A percentile compares a stretch with the other conserved stretches of the same genome.
Evolutionary conservation across 371 early-diverging fungal genomes (phyloP).

Genomic region (Mucor sp.): DNA sequence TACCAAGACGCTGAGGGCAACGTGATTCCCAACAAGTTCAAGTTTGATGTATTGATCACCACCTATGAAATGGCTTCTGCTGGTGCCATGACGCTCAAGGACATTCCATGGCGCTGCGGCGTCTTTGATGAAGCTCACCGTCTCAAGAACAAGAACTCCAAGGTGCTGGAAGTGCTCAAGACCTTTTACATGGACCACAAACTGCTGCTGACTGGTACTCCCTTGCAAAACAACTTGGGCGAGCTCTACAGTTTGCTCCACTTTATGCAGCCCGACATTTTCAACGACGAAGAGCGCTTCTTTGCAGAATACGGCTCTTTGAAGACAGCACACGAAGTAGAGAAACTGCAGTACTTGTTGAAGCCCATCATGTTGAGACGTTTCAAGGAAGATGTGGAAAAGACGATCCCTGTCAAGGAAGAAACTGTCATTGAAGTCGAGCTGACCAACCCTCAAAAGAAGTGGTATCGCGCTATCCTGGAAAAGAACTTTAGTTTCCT

Average conservation of each 20-base stretch:
- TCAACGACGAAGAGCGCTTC: constrained; percentile 69
- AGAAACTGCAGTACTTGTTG: constrained; percentile 60
- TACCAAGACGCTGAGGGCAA: constrained; percentile 60
- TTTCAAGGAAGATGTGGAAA: constrained; percentile 85
- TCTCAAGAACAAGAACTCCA: constrained; percentile 79
- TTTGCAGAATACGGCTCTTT: constrained; percentile 76
- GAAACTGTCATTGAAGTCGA: constrained; percentile 87
- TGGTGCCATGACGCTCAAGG: constrained; percentile 68
- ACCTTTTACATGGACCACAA: constrained; percentile 45
- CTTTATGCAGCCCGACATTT: constrained; percentile 85
- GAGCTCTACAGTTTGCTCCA: constrained; percentile 91
- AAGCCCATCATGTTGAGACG: constrained; percentile 77
- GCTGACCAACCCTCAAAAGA: constrained; percentile 80
- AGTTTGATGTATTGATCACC: constrained; percentile 87
- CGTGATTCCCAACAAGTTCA: constrained; percentile 55
- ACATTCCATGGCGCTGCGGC: constrained; percentile 79
- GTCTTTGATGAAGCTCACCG: constrained; percentile 97
- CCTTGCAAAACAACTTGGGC: constrained; percentile 89
- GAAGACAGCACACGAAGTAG: constrained; percentile 77
- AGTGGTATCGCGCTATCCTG: constrained; percentile 84
- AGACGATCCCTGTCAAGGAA: constrained; percentile 79
- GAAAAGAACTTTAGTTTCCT: constrained; percentile 85
- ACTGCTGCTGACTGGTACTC: constrained; percentile 74
- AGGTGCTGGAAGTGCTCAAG: constrained; percentile 42
- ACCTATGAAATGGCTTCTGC: constrained; percentile 85